Evolutionary conservation across 1,139 yeast species (phyloP).

Genomic region (Nematodospora anomalae): DNA sequence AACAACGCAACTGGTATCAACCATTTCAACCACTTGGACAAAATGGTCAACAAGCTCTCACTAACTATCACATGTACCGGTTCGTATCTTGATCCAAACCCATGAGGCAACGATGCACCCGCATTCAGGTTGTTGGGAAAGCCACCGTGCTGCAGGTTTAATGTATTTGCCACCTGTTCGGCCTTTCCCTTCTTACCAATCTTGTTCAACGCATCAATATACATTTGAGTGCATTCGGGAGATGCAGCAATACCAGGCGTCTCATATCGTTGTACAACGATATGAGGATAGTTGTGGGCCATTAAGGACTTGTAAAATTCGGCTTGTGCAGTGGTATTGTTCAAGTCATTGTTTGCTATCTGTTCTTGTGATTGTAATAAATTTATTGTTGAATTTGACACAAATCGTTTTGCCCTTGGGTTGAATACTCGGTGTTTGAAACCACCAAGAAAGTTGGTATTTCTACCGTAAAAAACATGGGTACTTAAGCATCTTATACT

Average conservation of each 20-base stretch:
- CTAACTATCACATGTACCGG: constrained; percentile 92
- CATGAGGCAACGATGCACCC: constrained; percentile 32
- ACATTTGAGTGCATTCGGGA: constrained; percentile 73
- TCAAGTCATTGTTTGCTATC: constrained; percentile 71
- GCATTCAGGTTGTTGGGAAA: constrained; percentile 19
- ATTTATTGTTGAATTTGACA: constrained; percentile 21
- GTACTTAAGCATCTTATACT: not conserved
- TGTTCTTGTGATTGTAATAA: constrained; percentile 73
- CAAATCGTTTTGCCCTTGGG: constrained; percentile 7
- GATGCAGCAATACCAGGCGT: constrained; percentile 85
- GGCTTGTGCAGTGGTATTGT: constrained; percentile 72
- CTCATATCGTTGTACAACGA: constrained; percentile 89
- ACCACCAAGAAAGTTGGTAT: too few relatives aligned
- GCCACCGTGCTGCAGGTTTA: constrained; percentile 16
- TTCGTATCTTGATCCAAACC: constrained; percentile 55
- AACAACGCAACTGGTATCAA: constrained; percentile 73
- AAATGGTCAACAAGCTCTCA: constrained; percentile 73
- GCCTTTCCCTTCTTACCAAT: constrained; percentile 81
- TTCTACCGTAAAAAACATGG: too few relatives aligned
- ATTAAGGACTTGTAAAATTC: constrained; percentile 74
- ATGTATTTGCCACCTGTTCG: constrained; percentile 48
- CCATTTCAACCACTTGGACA: constrained; percentile 91
- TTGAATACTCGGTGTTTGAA: not conserved
- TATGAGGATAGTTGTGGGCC: constrained; percentile 83
- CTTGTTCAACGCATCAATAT: constrained; percentile 75